Evolutionary conservation across 176 grass and related monocot species (phyloP).

Genomic region (Panicum miliaceum): DNA sequence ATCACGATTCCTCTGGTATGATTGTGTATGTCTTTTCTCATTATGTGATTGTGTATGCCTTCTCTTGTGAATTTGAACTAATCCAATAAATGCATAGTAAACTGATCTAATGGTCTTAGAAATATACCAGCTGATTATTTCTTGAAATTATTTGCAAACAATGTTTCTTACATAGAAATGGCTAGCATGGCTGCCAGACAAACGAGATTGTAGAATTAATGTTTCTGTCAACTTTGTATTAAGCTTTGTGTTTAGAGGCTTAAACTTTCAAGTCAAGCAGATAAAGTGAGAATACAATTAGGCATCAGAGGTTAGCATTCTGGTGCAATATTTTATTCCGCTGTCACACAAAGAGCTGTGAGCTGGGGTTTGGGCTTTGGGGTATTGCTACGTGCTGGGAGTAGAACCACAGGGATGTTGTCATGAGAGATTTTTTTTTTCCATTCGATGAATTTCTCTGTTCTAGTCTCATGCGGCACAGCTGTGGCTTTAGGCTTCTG

Average conservation of each 20-base stretch:
- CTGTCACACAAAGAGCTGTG: not conserved
- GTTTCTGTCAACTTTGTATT: conserved; percentile 4
- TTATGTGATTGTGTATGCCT: not conserved
- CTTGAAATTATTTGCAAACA: not conserved
- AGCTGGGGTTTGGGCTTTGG: not conserved
- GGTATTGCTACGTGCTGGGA: conserved; percentile 23
- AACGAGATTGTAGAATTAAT: not conserved
- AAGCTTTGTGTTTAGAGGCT: not conserved
- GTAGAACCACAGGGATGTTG: conserved; percentile 27
- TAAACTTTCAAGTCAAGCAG: conserved; percentile 7
- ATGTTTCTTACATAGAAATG: not conserved
- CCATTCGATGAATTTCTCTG: conserved; percentile 17
- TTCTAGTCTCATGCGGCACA: conserved; percentile 25
- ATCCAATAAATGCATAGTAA: conserved; percentile 4
- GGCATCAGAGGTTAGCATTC: conserved; percentile 17
- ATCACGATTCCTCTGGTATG: conserved; percentile 66
- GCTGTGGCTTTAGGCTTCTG: conserved; percentile 33
- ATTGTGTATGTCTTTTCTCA: not conserved
- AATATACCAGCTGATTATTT: not conserved
- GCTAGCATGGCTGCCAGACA: not conserved
- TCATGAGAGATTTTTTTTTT: conserved; percentile 24
- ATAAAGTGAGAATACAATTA: not conserved
- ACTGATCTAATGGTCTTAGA: conserved; percentile 27
- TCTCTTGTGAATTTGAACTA: conserved; percentile 16
- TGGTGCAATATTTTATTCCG: not conserved